These are phyloP conservation scores for Pichia eremophila DNA, from an alignment of 805 yeast species.

Conservation along the genomic window DNA sequence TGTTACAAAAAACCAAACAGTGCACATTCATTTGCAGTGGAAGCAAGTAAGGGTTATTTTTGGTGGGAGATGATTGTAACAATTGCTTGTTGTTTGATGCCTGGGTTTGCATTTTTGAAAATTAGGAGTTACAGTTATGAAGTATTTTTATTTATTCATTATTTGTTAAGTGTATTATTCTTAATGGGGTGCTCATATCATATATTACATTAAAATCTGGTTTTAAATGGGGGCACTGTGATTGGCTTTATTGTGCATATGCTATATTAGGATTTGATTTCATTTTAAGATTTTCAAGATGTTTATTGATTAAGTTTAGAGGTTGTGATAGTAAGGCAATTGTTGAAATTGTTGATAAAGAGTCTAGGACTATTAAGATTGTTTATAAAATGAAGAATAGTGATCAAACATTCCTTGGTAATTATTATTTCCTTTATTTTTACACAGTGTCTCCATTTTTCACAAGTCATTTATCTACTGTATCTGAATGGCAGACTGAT, in stretches of 20 bases:
- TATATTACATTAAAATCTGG: slow-evolving; percentile 13
- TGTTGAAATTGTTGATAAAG: too few relatives aligned
- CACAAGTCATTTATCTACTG: slow-evolving; percentile 65
- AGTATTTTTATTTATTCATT: slow-evolving; percentile 30
- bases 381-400: neutral
- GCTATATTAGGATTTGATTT: slow-evolving; percentile 45
- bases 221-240: slow-evolving; percentile 16
- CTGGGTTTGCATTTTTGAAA: slow-evolving; percentile 36
- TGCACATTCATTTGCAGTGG: neutral
- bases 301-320: neutral
- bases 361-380: neutral
- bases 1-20: neutral
- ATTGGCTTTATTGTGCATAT: slow-evolving; percentile 24
- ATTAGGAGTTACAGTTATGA: slow-evolving; percentile 29
- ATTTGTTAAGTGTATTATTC: slow-evolving; percentile 41
- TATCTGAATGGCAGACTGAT: slow-evolving; percentile 14
- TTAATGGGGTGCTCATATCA: slow-evolving; percentile 47
- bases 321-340: too few relatives aligned
- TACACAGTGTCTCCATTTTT: slow-evolving; percentile 22
- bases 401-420: neutral
- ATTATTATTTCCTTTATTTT: slow-evolving; percentile 7
- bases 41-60: slow-evolving; percentile 1
- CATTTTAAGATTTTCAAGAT: slow-evolving; percentile 28
- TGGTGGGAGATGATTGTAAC: slow-evolving; percentile 28
- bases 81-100: slow-evolving; percentile 30